Conservation (phyloP, 441 rosid genomes). For the Eutrema salsugineum region DNA sequence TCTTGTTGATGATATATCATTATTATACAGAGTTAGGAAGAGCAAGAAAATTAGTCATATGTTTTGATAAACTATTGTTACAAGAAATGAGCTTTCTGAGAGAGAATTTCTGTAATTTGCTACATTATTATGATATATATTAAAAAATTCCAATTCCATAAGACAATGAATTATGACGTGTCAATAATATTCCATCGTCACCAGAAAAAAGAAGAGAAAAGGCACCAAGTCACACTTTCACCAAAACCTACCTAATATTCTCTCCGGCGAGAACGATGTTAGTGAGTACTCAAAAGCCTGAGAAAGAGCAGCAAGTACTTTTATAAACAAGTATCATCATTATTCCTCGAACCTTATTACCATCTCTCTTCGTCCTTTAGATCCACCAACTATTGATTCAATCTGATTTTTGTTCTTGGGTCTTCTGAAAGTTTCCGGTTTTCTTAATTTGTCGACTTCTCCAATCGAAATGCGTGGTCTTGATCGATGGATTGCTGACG, state of each 20-base stretch:
- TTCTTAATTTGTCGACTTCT: constrained; percentile 1
- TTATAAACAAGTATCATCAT: not conserved
- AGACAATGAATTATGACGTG: constrained; percentile 10
- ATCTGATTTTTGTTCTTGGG: not conserved
- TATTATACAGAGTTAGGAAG: not conserved
- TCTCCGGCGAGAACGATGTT: constrained; percentile 3
- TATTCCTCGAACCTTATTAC: not conserved
- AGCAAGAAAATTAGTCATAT: not conserved
- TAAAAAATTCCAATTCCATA: too few species aligned
- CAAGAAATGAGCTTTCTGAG: not conserved
- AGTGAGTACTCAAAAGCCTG: constrained; percentile 1
- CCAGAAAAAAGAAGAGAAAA: not conserved
- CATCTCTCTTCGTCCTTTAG: constrained; percentile 2
- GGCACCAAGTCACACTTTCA: constrained; percentile 15
- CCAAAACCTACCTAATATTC: constrained; percentile 23
- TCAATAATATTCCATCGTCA: constrained; percentile 1
- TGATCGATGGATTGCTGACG: constrained; percentile 40
- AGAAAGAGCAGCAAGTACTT: not conserved
- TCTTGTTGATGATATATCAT: constrained; percentile 9
- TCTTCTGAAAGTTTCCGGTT: constrained; percentile 10
- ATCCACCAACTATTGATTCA: not conserved
- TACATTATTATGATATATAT: too few species aligned
- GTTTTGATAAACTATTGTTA: not conserved
- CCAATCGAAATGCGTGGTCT: constrained; percentile 42
- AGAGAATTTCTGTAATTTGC: too few species aligned